Evolutionary conservation across 495 filamentous ascomycete species (phyloP), one percentile per base, ranked within the genome.

Genomic region (Podospora sp.): DNA sequence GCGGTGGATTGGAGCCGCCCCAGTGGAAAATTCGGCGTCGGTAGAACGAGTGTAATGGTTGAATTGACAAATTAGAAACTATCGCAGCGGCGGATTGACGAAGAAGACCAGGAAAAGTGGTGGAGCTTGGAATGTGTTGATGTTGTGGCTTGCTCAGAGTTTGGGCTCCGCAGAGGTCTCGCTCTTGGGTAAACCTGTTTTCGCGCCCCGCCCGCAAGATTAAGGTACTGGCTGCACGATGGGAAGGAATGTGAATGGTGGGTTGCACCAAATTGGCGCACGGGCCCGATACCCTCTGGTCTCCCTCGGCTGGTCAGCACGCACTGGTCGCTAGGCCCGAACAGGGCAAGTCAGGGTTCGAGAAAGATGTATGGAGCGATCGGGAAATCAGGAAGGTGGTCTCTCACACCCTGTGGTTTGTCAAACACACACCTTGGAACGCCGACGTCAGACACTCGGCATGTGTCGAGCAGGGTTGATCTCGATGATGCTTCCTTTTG

Each of bases 41-140:
- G 26, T 56, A 18, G 56, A 69, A 68, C 67, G 69, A 71, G 29
- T 60, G 69, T 71, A 58, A 53, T 66, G 21, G 56, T 62, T 12
- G 63, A 57, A 35, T 59, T 63, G 29, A 57, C 25, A 33, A 65
- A 64, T 66, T 62, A 67, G 52, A 36, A 57, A 71, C 59, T 71
- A 68, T 52, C 55, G 62, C 53, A 26, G 26, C 25, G 12, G 64
- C 51, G 36, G 36, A 64, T 50, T 26, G 63, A 20, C 25, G 51
- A 46, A 21, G 26, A n/a, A n/a, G 9, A 40, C 26, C 35, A 24
- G 27, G 29, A 56, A 51, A 20, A 52, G 27, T 57, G 51, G 63
- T 35, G 33, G 24, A 50, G 52, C 40, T 53, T 36, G 61, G 49
- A 51, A 53, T 63, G 57, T 65, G 60, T 57, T 65, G 63, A 52